These are phyloP conservation scores for Colletotrichum destructivum DNA, from an alignment of 2,329 filamentous ascomycete species.

Conservation along the genomic window DNA sequence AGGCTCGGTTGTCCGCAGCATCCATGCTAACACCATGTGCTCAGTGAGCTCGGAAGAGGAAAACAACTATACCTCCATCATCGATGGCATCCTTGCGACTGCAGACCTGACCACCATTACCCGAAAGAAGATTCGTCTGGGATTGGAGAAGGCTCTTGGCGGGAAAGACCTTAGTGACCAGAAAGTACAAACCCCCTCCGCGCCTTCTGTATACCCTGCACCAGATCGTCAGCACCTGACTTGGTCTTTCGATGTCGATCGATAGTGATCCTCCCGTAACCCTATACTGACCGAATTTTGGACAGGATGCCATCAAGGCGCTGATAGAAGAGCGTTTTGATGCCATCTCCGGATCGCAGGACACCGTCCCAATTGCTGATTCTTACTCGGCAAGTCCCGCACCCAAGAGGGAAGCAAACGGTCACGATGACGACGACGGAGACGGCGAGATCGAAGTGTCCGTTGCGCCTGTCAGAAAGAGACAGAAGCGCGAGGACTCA, in stretches of 20 bases:
- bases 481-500: constrained; percentile 75
- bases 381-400: constrained; percentile 51
- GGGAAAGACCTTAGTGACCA: constrained; percentile 72
- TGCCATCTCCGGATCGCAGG: constrained; percentile 64
- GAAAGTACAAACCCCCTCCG: constrained; percentile 60
- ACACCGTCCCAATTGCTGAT: constrained; percentile 30
- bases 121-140: constrained; percentile 73
- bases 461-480: constrained; percentile 69
- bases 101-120: constrained; percentile 75
- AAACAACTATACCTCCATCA: constrained; percentile 69
- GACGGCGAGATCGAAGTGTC: constrained; percentile 64
- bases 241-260: background rate
- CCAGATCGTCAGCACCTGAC: background rate
- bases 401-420: constrained; percentile 54
- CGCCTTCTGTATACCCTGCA: background rate
- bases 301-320: constrained; percentile 77
- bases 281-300: constrained; percentile 7
- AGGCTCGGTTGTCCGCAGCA: background rate
- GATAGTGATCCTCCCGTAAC: background rate
- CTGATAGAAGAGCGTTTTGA: constrained; percentile 84
- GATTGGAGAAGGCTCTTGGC: constrained; percentile 67
- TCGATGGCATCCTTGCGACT: constrained; percentile 71
- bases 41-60: constrained; percentile 67
- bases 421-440: constrained; percentile 52
- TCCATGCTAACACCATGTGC: background rate